phyloP scores from a whole-genome alignment of 2,329 filamentous ascomycete species.

The Ophiocordyceps unilateralis region DNA sequence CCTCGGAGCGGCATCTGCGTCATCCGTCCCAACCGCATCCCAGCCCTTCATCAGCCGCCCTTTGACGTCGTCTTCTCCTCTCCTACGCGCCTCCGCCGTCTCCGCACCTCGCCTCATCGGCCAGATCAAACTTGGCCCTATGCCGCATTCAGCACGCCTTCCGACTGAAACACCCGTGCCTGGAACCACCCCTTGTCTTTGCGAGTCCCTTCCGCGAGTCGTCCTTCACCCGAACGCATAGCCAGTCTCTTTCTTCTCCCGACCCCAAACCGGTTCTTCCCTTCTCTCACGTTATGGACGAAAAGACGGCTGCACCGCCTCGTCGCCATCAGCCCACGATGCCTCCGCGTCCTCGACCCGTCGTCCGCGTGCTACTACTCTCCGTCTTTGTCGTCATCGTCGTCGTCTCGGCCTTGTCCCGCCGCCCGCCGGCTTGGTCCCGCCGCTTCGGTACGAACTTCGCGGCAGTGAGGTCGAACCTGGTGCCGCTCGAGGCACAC shows the following conservation, averaged over 20 bases:
- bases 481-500: conserved; percentile 75
- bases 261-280: not conserved
- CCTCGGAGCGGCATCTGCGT: too few relatives aligned
- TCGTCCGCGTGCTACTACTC: conserved; percentile 3
- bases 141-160: not conserved
- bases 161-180: not conserved
- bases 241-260: not conserved
- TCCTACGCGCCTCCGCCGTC: not conserved
- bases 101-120: not conserved
- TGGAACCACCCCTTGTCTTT: not conserved
- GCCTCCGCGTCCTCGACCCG: not conserved
- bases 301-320: not conserved
- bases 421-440: not conserved
- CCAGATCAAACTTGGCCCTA: too few relatives aligned
- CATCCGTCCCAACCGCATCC: too few relatives aligned
- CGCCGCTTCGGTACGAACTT: not conserved
- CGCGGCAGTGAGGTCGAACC: conserved; percentile 5
- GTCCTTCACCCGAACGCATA: not conserved
- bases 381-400: conserved; percentile 8
- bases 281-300: not conserved
- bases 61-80: too few relatives aligned
- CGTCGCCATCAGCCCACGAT: not conserved
- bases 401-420: conserved; percentile 9
- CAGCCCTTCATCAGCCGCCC: too few relatives aligned
- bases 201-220: not conserved